Evolutionary conservation across 1,284 basidiomycete species (phyloP).

Genomic region (Cystobasidium sp.): DNA sequence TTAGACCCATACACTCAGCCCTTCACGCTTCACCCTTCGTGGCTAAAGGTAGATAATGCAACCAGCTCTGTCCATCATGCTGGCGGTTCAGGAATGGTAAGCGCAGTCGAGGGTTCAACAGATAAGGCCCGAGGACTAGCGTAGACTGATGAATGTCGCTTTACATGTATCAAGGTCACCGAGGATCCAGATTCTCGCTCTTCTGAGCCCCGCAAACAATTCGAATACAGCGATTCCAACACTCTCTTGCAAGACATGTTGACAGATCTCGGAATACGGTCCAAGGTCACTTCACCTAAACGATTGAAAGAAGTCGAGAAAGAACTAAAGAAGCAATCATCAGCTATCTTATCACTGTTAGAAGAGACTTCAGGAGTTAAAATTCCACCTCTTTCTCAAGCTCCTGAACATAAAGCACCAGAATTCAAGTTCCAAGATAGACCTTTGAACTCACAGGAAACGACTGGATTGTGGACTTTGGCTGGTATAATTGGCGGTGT

Average conservation of each 20-base stretch:
- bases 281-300: not conserved
- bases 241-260: slow-evolving; percentile 23
- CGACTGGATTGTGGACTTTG: slow-evolving; percentile 52
- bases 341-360: slow-evolving; percentile 8
- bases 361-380: slow-evolving; percentile 33
- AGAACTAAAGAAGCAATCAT: slow-evolving; percentile 12
- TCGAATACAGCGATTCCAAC: not conserved
- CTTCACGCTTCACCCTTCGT: slow-evolving; percentile 40
- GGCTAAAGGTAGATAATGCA: slow-evolving; percentile 27
- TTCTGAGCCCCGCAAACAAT: slow-evolving; percentile 27
- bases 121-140: not conserved
- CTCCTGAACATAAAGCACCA: slow-evolving; percentile 17
- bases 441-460: slow-evolving; percentile 53
- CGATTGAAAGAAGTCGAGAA: slow-evolving; percentile 6
- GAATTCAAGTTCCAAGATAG: slow-evolving; percentile 45
- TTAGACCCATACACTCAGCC: slow-evolving; percentile 32
- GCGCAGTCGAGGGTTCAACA: not conserved
- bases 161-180: slow-evolving; percentile 12
- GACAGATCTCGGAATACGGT: slow-evolving; percentile 25
- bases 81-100: slow-evolving; percentile 2
- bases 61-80: slow-evolving; percentile 12
- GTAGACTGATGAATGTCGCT: not conserved
- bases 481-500: slow-evolving; percentile 53
- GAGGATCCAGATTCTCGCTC: slow-evolving; percentile 40
- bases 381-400: slow-evolving; percentile 21